Percentiles rank a stretch among this genome's conserved stretches.
These are phyloP conservation scores for Saccharata proteae DNA, from an alignment of 2,329 filamentous ascomycete genomes.

Conservation along the genomic window DNA sequence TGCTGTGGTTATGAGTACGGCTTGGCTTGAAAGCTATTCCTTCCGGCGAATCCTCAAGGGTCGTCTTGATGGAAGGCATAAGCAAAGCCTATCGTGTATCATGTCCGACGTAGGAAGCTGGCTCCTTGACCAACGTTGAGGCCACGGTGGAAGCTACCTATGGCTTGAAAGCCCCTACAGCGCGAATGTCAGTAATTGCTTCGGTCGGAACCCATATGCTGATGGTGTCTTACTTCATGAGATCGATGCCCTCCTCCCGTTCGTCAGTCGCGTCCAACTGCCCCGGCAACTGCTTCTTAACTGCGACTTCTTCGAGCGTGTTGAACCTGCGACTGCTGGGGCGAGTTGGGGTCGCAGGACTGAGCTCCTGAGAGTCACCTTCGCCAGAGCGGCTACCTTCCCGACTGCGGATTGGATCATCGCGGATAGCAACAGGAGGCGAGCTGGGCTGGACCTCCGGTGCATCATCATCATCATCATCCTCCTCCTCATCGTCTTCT, in stretches of 20 bases:
- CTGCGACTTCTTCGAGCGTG: constrained; percentile 6
- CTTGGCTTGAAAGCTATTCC: no score
- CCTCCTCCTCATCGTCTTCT: constrained; percentile 16
- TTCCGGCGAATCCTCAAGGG: no score
- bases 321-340: constrained; percentile 9
- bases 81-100: no score
- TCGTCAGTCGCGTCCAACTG: constrained; percentile 25
- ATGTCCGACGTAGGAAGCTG: constrained; percentile 8
- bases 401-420: constrained; percentile 16
- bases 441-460: constrained; percentile 22
- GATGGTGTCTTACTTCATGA: constrained; percentile 32
- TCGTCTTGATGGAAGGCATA: no score
- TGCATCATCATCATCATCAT: constrained; percentile 15
- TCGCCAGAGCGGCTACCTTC: constrained; percentile 6
- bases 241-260: constrained; percentile 35
- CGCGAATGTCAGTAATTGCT: constrained; percentile 11
- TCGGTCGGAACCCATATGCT: background rate
- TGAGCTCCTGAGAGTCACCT: constrained; percentile 6
- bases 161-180: constrained; percentile 36
- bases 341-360: constrained; percentile 6
- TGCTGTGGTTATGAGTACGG: no score
- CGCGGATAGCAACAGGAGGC: constrained; percentile 22
- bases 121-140: constrained; percentile 7
- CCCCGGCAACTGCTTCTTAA: constrained; percentile 8
- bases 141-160: constrained; percentile 31